Percentiles rank a stretch among this genome's conserved stretches.
Conservation (phyloP, 2,329 filamentous ascomycete species). For the Phialocephala sp. region DNA sequence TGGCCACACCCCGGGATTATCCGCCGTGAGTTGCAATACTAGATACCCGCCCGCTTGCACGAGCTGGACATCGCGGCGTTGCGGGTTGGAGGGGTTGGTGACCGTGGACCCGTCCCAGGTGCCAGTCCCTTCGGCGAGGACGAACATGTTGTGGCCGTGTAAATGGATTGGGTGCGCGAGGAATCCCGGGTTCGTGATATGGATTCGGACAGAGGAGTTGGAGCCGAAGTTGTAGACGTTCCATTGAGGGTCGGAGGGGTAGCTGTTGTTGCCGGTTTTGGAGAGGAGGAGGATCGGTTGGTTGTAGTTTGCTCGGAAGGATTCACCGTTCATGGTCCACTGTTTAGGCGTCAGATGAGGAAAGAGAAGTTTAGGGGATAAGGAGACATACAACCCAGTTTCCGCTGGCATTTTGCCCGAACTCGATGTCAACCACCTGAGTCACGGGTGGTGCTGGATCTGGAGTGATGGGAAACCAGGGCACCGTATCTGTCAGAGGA, state of each 20-base stretch:
- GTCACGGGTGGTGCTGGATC: slow-evolving; percentile 30
- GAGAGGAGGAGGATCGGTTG: slow-evolving; percentile 60
- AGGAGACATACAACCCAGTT: slow-evolving; percentile 41
- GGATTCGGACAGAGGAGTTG: slow-evolving; percentile 60
- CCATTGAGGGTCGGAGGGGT: slow-evolving; percentile 49
- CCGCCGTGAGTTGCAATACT: slow-evolving; percentile 52
- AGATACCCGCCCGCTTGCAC: slow-evolving; percentile 50
- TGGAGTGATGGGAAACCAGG: slow-evolving; percentile 33
- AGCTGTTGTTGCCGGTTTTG: slow-evolving; percentile 53
- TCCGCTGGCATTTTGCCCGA: slow-evolving; percentile 47
- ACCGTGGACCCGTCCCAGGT: slow-evolving; percentile 37
- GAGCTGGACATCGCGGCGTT: slow-evolving; percentile 56
- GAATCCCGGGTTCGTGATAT: slow-evolving; percentile 57
- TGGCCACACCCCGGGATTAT: slow-evolving; percentile 60
- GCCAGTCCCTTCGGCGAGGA: slow-evolving; percentile 59
- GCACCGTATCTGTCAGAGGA: slow-evolving; percentile 28
- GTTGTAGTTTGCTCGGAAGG: slow-evolving; percentile 64
- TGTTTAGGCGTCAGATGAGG: neutral
- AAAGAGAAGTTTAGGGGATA: neutral
- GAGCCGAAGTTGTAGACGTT: slow-evolving; percentile 59
- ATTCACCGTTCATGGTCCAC: slow-evolving; percentile 58
- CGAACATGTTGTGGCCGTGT: slow-evolving; percentile 73
- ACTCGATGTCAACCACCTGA: slow-evolving; percentile 45
- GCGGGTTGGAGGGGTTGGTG: slow-evolving; percentile 52
- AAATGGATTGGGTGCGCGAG: slow-evolving; percentile 68